These are phyloP conservation scores for Pulveroboletus sp. DNA, from an alignment of 1,284 basidiomycete genomes.

Conservation along the genomic window DNA sequence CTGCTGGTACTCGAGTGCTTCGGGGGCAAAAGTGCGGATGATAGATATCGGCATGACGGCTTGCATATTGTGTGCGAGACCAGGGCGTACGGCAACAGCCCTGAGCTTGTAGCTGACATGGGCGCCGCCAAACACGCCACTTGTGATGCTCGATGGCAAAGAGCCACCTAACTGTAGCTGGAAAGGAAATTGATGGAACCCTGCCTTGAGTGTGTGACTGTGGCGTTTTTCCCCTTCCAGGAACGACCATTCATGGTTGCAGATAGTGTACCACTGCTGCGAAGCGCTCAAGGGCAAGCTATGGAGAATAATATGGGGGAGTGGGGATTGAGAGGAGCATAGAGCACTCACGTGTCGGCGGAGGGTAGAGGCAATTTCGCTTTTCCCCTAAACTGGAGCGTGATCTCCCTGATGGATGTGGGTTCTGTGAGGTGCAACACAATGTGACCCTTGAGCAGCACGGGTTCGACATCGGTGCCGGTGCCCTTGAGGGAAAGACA, in stretches of 20 bases:
- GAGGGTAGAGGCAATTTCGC: slow-evolving; percentile 67
- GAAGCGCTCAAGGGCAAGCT: slow-evolving; percentile 48
- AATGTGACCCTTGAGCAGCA: slow-evolving; percentile 74
- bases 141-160: slow-evolving; percentile 75
- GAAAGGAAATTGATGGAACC: slow-evolving; percentile 86
- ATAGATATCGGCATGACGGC: slow-evolving; percentile 64
- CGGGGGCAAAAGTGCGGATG: slow-evolving; percentile 71
- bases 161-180: slow-evolving; percentile 79
- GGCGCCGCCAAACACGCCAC: slow-evolving; percentile 59
- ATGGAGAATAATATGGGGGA: slow-evolving; percentile 19
- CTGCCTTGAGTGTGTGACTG: slow-evolving; percentile 87
- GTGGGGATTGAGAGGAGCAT: neutral
- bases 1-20: slow-evolving; percentile 93
- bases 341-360: slow-evolving; percentile 62
- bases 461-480: slow-evolving; percentile 81
- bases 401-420: slow-evolving; percentile 85
- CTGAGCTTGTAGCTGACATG: slow-evolving; percentile 85
- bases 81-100: slow-evolving; percentile 75
- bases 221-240: slow-evolving; percentile 77
- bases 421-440: slow-evolving; percentile 77
- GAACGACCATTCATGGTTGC: slow-evolving; percentile 88
- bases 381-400: slow-evolving; percentile 82
- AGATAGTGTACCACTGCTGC: slow-evolving; percentile 65
- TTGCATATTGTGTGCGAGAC: slow-evolving; percentile 74
- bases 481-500: slow-evolving; percentile 75